Evolutionary conservation across 257 asterid genomes (phyloP).

Genomic region (Cynanchum wilfordii): DNA sequence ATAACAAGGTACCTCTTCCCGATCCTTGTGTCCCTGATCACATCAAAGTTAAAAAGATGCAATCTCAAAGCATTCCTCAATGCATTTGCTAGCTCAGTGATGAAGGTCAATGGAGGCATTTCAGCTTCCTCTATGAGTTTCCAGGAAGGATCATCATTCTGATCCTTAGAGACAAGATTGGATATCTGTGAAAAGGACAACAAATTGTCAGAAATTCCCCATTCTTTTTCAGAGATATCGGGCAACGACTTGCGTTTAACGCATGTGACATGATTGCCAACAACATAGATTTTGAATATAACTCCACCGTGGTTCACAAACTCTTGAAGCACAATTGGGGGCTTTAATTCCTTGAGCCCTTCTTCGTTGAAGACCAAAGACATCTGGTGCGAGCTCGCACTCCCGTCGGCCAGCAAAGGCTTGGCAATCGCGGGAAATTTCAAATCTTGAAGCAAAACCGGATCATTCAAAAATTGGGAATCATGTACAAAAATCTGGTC

Average conservation of each 20-base stretch:
- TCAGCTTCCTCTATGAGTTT: constrained; percentile 43
- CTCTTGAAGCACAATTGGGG: constrained; percentile 73
- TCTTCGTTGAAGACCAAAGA: constrained; percentile 45
- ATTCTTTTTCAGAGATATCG: constrained; percentile 38
- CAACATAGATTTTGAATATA: constrained; percentile 74
- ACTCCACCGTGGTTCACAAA: constrained; percentile 89
- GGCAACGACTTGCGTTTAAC: constrained; percentile 72
- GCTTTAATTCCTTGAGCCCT: constrained; percentile 41
- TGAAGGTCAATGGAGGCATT: constrained; percentile 51
- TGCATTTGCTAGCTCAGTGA: constrained; percentile 48
- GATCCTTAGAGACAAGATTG: constrained; percentile 34
- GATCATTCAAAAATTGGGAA: constrained; percentile 19
- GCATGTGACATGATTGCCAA: constrained; percentile 54
- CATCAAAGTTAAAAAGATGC: constrained; percentile 76
- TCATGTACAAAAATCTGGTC: constrained; percentile 49
- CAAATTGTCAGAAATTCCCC: constrained; percentile 24
- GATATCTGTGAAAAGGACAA: constrained; percentile 75
- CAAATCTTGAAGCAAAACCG: constrained; percentile 16
- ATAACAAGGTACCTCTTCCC: constrained; percentile 57
- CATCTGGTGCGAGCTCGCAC: constrained; percentile 66
- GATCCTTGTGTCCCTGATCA: constrained; percentile 53
- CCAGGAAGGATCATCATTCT: constrained; percentile 28
- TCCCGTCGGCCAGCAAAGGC: constrained; percentile 58
- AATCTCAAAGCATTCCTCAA: constrained; percentile 55
- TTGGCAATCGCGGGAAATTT: constrained; percentile 67